Conservation (phyloP, 1,139 yeast genomes). For the Sugiyamaella pinicola region DNA sequence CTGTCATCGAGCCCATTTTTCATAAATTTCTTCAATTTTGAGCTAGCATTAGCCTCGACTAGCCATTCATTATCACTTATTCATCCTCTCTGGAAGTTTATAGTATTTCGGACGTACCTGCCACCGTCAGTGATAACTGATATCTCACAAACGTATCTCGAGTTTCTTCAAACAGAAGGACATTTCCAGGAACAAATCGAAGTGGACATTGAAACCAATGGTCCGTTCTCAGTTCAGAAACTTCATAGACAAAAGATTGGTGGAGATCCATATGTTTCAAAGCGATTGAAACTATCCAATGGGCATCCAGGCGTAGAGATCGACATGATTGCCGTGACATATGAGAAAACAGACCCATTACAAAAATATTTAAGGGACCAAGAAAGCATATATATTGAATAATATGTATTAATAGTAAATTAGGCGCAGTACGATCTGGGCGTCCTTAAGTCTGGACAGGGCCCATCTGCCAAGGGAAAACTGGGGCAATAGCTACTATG, state of each 20-base stretch:
- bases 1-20: constrained; percentile 31
- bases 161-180: constrained; percentile 33
- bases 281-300: constrained; percentile 34
- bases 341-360: constrained; percentile 26
- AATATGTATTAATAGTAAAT: neutral
- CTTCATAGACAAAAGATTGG: constrained; percentile 31
- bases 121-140: constrained; percentile 39
- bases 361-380: constrained; percentile 25
- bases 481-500: no score
- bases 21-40: constrained; percentile 40
- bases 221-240: constrained; percentile 38
- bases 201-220: constrained; percentile 43
- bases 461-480: no score
- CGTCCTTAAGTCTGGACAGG: no score
- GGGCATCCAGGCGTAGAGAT: constrained; percentile 43
- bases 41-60: constrained; percentile 28
- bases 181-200: constrained; percentile 37
- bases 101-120: constrained; percentile 32
- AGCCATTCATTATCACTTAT: neutral
- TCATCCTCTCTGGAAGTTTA: constrained; percentile 27
- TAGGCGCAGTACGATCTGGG: no score
- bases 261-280: constrained; percentile 26
- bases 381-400: constrained; percentile 11
- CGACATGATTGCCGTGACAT: constrained; percentile 24
- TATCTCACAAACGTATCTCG: constrained; percentile 37